Base-by-base conservation (phyloP, 1,284 basidiomycete species). In the Cutaneotrichosporon sp. region DNA sequence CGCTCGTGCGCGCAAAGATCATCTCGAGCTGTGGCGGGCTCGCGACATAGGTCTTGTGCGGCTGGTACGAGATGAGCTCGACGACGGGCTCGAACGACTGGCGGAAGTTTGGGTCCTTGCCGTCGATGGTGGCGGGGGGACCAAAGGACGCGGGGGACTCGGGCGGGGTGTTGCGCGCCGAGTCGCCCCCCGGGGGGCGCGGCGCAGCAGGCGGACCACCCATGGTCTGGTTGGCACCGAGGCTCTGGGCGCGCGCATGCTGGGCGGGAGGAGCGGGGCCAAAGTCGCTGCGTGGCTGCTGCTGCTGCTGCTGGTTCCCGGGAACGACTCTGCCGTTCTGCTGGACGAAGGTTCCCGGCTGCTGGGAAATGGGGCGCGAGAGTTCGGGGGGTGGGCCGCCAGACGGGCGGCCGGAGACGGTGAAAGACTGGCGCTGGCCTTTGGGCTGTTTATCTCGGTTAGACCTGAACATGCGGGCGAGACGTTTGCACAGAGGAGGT, bases 251-350 rank as follows among this genome's bases (percentile, higher is more conserved):
- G 25, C 56, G 45, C 33, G 49, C 47, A 46, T 42, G 57, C 29
- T 71, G n/a, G 34, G 59, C 89, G 4, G 90, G 90, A 1, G 91
- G 89, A 68, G 92, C 90, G 33, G 47, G 60, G 34, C 58, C 58
- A 42, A 65, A 67, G 20, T 65, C 66, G 29, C 53, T 50, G 31
- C 54, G 18, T 31, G 47, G 47, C 16, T 64, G 47, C 24, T 10
- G 45, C n/a, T n/a, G n/a, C n/a, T n/a, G n/a, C 25, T 50, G 47
- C 25, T 50, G 25, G 10, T 50, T 20, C 14, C 10, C 20, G 11
- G 25, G 25, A 7, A 50, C 14, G 16, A 50, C 47, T 65, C 56
- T 25, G 27, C 56, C 53, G 43, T 61, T 52, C 20, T 51, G 54
- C 11, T 45, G 38, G 20, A 52, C 24, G 18, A 47, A 34, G 20